Conservation (phyloP, 2,329 filamentous ascomycete species). For the Stachybotrys elegans region DNA sequence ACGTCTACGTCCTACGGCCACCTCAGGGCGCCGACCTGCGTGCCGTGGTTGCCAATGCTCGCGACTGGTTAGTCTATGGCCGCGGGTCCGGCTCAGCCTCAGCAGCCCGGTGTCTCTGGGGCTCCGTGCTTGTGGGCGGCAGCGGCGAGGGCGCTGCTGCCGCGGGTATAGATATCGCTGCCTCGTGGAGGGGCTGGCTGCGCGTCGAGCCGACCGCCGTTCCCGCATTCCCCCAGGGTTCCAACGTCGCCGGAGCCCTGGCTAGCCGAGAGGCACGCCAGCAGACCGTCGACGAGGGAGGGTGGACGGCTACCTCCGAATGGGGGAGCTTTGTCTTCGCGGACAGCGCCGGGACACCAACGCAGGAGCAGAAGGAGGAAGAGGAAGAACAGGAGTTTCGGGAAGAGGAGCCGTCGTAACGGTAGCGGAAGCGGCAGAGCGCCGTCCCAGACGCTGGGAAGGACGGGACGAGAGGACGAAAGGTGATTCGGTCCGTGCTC, state of each 20-base stretch:
- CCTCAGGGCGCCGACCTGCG: slow-evolving; percentile 22
- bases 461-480: no score
- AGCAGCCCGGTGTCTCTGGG: slow-evolving; percentile 49
- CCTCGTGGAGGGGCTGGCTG: slow-evolving; percentile 45
- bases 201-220: slow-evolving; percentile 40
- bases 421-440: no score
- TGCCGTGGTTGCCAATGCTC: slow-evolving; percentile 33
- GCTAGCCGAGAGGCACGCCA: slow-evolving; percentile 32
- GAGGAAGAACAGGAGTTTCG: no score
- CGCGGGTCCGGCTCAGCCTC: slow-evolving; percentile 27
- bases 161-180: slow-evolving; percentile 25
- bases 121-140: slow-evolving; percentile 48
- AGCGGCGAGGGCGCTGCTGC: slow-evolving; percentile 10
- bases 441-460: no score
- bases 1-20: slow-evolving; percentile 46
- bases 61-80: slow-evolving; percentile 47
- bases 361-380: no score
- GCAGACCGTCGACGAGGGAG: slow-evolving; percentile 33
- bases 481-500: no score
- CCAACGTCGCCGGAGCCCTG: slow-evolving; percentile 41
- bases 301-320: slow-evolving; percentile 41
- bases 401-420: no score
- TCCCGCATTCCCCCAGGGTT: slow-evolving; percentile 29
- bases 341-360: no score
- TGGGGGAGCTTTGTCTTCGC: slow-evolving; percentile 46